Base-by-base conservation (phyloP, 371 early-diverging fungal species). In the Mortierella sp. region DNA sequence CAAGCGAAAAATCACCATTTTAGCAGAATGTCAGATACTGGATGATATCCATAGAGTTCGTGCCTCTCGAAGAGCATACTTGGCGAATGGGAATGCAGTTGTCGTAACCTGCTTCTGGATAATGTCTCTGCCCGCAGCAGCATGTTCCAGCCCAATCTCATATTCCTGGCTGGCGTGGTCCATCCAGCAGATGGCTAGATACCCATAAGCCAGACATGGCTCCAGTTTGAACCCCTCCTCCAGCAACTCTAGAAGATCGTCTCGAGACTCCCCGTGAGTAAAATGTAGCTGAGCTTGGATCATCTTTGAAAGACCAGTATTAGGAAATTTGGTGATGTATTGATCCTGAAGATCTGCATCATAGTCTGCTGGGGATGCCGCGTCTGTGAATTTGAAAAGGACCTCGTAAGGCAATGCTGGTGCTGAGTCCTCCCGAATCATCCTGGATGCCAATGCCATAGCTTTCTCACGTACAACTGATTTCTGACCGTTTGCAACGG, bases 141-240 rank as follows among this genome's bases (percentile, higher is more conserved):
- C 87, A 63, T 86, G 86, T 55, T 87, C 88, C n/a, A 89, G 72
- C 1, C 87, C 88, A 8, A 80, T 70, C 27, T 89, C 88, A 51
- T 82, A 88, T 55, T 88, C 87, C 55, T 81, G 79, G 4, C 81
- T 72, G 6, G 84, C 73, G 54, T 85, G 79, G 39, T 88, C 85
- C 30, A 87, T 80, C 85, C 84, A 87, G 32, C 82, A 78, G 7
- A 87, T 52, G 37, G 83, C 83, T 26, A 82, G 81, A 53, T 87
- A 82, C 3, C 85, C 87, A 53, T 83, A 88, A 4, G 86, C 53
- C 26, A 81, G 78, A 30, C 72, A 60, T 14, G 85, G 82, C 7
- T 70, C 66, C 21, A 72, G 26, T 8, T 86, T 87, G 28, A 89
- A 60, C 8, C 84, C 87, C 31, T 86, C 86, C 72, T 85, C 72